Base-by-base conservation (phyloP, 768 basidiomycete species). In the Podaxis mareebaensis region DNA sequence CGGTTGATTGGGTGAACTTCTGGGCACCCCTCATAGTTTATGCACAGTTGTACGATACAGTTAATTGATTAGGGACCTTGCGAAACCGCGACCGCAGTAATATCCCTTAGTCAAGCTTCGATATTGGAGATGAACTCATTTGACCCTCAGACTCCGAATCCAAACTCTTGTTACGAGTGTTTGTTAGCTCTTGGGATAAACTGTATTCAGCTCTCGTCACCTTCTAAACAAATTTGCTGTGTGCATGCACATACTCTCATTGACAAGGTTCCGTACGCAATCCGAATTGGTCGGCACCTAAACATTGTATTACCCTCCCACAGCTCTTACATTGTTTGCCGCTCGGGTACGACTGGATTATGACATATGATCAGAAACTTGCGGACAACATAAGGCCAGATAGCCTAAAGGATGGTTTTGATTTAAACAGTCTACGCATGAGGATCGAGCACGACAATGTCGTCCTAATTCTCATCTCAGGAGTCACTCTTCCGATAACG, bases 1-100 rank as follows among this genome's bases (percentile, higher is more conserved):
- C 76, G 78, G 15, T 75, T 87, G 66, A 71, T 85, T 17, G 83
- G 85, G 55, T 81, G 68, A 76, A 22, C 10, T n/a, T 39, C 10
- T 40, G 20, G 20, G 22, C 39, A 10, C 22, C 22, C 2, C 4
- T 22, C 20, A 7, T 40, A 39, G 24, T 33, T 26, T 20, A 17
- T 30, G 15, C 26, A 30, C 6, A 30, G 28, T n/a, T 17, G 17
- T 46, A 46, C 1, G 17, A 10, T 46, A 46, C 20, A 17, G 44
- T 8, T 17, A 7, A 46, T 46, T 46, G 17, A 46, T 46, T 22
- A 22, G n/a, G 15, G 42, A 44, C 42, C 42, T 44, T 44, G 42
- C 40, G 17, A 13, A 42, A 17, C 17, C 40, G 17, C 40, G 17
- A 42, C 17, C 40, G 17, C 40, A 42, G 40, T n/a, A 15, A 4